Percentiles rank a stretch among this genome's conserved stretches.
Evolutionary conservation across 1,284 basidiomycete genomes (phyloP).

Genomic region (Marasmius tenuissimus): DNA sequence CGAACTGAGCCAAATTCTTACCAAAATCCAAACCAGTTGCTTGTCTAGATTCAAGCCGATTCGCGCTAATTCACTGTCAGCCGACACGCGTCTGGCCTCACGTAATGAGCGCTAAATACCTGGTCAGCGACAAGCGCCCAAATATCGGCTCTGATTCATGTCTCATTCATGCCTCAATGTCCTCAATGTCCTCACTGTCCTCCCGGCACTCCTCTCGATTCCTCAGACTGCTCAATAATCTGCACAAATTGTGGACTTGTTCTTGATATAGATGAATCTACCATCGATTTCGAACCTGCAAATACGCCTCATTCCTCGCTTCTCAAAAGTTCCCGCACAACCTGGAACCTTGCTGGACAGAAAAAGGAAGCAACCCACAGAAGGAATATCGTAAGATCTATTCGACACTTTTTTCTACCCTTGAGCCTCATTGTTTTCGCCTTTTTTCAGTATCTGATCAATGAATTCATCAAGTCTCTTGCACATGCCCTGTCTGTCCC

Average conservation of each 20-base stretch:
- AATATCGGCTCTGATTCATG: not conserved
- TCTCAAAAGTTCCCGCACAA: conserved; percentile 46
- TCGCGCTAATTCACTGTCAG: too few species aligned
- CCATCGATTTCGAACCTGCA: conserved; percentile 29
- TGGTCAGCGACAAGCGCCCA: not conserved
- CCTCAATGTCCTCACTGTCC: not conserved
- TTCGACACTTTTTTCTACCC: conserved; percentile 13
- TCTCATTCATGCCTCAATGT: not conserved
- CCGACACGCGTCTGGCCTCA: too few species aligned
- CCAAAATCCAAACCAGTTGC: too few species aligned
- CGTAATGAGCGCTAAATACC: not conserved
- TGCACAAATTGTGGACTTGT: conserved; percentile 64
- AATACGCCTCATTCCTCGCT: conserved; percentile 29
- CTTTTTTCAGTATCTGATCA: conserved; percentile 53
- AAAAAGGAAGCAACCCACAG: conserved; percentile 59
- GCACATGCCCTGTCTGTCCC: conserved; percentile 53
- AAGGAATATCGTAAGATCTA: conserved; percentile 51
- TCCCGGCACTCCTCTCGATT: not conserved
- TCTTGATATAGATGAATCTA: conserved; percentile 44
- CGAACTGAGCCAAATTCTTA: too few species aligned
- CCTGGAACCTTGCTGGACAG: conserved; percentile 61
- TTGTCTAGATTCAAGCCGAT: too few species aligned
- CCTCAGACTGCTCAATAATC: not conserved
- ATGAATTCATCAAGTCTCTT: conserved; percentile 58
- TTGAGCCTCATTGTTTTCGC: conserved; percentile 11